A percentile compares a stretch with the other conserved stretches of the same genome.
These are phyloP conservation scores for Lodderomyces jiufengensis DNA, from an alignment of 1,139 yeast genomes.

Conservation along the genomic window DNA sequence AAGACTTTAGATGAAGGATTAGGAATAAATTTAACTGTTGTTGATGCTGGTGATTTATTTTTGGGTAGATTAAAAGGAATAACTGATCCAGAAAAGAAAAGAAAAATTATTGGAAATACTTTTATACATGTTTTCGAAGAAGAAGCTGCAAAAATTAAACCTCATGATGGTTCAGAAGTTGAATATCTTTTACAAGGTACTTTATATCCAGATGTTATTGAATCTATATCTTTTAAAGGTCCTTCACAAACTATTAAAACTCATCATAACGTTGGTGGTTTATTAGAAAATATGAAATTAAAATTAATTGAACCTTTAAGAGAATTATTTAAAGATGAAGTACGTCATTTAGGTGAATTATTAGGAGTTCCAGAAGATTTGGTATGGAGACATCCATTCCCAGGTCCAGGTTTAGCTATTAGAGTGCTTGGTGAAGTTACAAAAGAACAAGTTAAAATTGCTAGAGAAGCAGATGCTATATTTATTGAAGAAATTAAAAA, in stretches of 20 bases:
- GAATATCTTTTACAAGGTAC: conserved; percentile 97
- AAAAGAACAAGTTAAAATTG: conserved; percentile 86
- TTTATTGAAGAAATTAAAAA: conserved; percentile 92
- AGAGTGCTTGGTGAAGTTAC: conserved; percentile 97
- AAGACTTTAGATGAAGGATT: conserved; percentile 87
- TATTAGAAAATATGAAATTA: conserved; percentile 95
- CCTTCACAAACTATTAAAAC: conserved; percentile 99
- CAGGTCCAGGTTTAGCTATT: conserved; percentile 99
- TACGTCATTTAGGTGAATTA: conserved; percentile 90
- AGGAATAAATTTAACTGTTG: conserved; percentile 90
- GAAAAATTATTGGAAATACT: conserved; percentile 97
- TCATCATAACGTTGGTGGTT: conserved; percentile 98
- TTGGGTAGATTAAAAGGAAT: conserved; percentile 84
- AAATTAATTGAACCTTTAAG: conserved; percentile 97
- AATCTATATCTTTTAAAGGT: conserved; percentile 97
- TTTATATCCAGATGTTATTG: conserved; percentile 96
- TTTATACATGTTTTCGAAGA: conserved; percentile 96
- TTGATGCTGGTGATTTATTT: conserved; percentile 91
- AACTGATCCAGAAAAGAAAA: conserved; percentile 98
- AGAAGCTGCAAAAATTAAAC: conserved; percentile 89
- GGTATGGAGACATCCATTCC: conserved; percentile 99
- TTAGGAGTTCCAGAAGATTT: conserved; percentile 95
- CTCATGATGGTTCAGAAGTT: conserved; percentile 84
- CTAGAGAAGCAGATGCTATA: conserved; percentile 94
- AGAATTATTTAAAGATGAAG: conserved; percentile 98